phyloP scores from a whole-genome alignment of 2,329 filamentous ascomycete species.

The Trichoderma afroharzianum region DNA sequence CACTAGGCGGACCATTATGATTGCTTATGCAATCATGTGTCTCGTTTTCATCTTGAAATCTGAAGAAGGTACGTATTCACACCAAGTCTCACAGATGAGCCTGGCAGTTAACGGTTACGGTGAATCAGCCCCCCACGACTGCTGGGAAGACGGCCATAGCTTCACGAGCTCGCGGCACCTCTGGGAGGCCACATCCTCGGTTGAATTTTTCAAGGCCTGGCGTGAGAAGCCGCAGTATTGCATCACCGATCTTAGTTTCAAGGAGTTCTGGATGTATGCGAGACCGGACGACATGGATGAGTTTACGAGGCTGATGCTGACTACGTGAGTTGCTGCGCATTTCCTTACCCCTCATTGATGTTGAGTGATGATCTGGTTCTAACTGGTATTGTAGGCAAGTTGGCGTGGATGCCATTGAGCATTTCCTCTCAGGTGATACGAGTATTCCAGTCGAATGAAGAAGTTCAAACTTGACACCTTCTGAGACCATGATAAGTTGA shows the following conservation, averaged over 20 bases:
- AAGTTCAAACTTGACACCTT: not conserved
- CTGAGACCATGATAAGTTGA: not conserved
- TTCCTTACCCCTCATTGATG: not conserved
- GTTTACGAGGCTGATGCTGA: constrained; percentile 38
- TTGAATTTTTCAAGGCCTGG: constrained; percentile 43
- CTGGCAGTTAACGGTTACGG: constrained; percentile 28
- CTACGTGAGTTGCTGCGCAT: constrained; percentile 30
- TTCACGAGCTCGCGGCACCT: constrained; percentile 42
- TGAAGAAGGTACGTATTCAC: constrained; percentile 27
- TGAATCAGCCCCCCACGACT: constrained; percentile 22
- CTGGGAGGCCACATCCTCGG: constrained; percentile 40
- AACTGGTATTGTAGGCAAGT: constrained; percentile 29
- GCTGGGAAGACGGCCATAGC: constrained; percentile 17
- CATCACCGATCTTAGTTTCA: constrained; percentile 34
- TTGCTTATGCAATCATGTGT: constrained; percentile 31
- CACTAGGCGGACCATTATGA: constrained; percentile 37
- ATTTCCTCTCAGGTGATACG: constrained; percentile 34
- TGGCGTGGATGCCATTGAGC: constrained; percentile 34
- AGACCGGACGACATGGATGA: constrained; percentile 38
- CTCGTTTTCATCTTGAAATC: constrained; percentile 34
- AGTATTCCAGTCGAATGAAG: constrained; percentile 18
- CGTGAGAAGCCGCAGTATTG: constrained; percentile 39
- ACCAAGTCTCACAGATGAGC: not conserved
- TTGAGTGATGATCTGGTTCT: not conserved
- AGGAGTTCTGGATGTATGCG: constrained; percentile 36